These are phyloP conservation scores for Pichia paraexigua DNA, from an alignment of 805 yeast species.

Conservation along the genomic window DNA sequence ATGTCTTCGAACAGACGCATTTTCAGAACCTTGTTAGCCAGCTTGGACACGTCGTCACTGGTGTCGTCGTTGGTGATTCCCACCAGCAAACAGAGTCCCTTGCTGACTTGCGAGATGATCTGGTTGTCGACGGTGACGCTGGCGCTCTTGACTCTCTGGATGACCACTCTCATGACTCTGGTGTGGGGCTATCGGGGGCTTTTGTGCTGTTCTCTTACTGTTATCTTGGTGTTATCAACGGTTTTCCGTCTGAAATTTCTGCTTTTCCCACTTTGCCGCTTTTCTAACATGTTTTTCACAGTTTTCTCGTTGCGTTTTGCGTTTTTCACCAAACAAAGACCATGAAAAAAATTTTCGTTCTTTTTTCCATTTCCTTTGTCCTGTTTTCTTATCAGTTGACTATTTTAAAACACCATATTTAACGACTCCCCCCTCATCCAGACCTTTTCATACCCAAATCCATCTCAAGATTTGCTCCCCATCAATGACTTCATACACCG, in stretches of 20 bases:
- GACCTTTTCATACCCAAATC: neutral
- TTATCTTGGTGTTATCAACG: neutral
- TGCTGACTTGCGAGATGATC: constrained; percentile 64
- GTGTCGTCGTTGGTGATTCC: constrained; percentile 81
- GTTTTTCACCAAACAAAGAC: no score
- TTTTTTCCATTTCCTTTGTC: neutral
- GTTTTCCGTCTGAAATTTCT: neutral
- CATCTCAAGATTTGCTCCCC: constrained; percentile 33
- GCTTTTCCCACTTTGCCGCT: no score
- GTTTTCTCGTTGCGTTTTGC: neutral
- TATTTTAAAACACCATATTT: no score
- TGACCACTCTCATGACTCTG: constrained; percentile 80
- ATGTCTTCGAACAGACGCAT: constrained; percentile 67
- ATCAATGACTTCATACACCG: constrained; percentile 45
- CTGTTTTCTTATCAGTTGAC: neutral
- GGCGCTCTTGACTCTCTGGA: constrained; percentile 84
- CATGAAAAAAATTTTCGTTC: neutral
- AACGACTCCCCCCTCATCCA: no score
- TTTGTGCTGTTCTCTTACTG: no score
- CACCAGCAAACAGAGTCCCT: constrained; percentile 73
- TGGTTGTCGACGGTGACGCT: constrained; percentile 75
- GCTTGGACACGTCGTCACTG: constrained; percentile 56
- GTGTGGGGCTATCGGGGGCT: no score
- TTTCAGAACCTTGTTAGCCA: constrained; percentile 58
- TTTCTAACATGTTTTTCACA: neutral